Percentiles rank a stretch among this genome's conserved stretches.
phyloP scores from a whole-genome alignment of 306 rosid genomes.

The Sophora flavescens region DNA sequence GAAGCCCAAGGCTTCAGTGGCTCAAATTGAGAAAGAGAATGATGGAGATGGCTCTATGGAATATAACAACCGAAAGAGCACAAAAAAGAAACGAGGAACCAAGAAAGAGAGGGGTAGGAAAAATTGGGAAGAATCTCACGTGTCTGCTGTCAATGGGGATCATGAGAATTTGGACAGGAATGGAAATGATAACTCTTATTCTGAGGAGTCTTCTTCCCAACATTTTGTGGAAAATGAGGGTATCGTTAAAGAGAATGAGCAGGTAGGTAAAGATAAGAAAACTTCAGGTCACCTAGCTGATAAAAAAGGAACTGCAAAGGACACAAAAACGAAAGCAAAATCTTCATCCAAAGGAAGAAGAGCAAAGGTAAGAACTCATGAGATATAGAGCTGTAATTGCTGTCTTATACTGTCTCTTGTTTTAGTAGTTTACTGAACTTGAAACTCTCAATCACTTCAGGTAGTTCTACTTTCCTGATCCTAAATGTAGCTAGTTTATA shows the following conservation, averaged over 20 bases:
- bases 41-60: slow-evolving; percentile 56
- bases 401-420: slow-evolving; percentile 19
- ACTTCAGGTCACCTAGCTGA: slow-evolving; percentile 54
- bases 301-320: slow-evolving; percentile 61
- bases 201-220: slow-evolving; percentile 58
- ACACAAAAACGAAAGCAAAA: slow-evolving; percentile 58
- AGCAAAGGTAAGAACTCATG: slow-evolving; percentile 66
- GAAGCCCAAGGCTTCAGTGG: slow-evolving; percentile 46
- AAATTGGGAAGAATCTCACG: slow-evolving; percentile 51
- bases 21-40: slow-evolving; percentile 54
- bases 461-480: slow-evolving; percentile 1
- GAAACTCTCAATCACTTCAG: background rate
- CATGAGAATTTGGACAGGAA: slow-evolving; percentile 42
- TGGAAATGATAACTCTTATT: slow-evolving; percentile 44
- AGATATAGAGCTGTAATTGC: slow-evolving; percentile 3
- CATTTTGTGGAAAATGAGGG: slow-evolving; percentile 41
- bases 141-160: slow-evolving; percentile 40
- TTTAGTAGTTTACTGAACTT: slow-evolving; percentile 31
- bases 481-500: slow-evolving; percentile 8
- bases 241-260: slow-evolving; percentile 52
- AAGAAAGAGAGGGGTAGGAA: slow-evolving; percentile 69
- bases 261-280: slow-evolving; percentile 53
- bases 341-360: slow-evolving; percentile 72
- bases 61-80: slow-evolving; percentile 57
- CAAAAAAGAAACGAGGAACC: slow-evolving; percentile 64